A percentile compares a stretch with the other conserved stretches of the same genome.
Conservation (phyloP, 768 basidiomycete genomes). For the Leccinum ochraceum region DNA sequence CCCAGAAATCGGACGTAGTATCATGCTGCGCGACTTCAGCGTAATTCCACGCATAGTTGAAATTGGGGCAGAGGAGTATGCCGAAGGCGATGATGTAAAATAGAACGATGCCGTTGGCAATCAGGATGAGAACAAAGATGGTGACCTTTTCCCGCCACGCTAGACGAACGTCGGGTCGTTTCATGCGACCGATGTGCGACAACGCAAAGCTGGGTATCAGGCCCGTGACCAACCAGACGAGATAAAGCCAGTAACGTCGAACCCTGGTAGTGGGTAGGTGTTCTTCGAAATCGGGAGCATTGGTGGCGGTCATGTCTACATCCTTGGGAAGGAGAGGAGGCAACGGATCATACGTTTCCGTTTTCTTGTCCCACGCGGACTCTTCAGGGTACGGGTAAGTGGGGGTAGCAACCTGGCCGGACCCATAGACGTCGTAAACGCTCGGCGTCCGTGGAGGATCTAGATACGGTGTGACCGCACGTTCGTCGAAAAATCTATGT, state of each 20-base stretch:
- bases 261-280: conserved; percentile 52
- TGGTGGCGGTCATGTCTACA: conserved; percentile 40
- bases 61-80: conserved; percentile 58
- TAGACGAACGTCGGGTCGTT: conserved; percentile 64
- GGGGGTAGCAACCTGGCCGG: conserved; percentile 25
- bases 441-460: conserved; percentile 34
- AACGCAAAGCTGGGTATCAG: conserved; percentile 57
- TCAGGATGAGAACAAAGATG: conserved; percentile 58
- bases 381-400: conserved; percentile 37
- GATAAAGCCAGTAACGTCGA: conserved; percentile 58
- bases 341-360: conserved; percentile 27
- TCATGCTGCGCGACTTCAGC: conserved; percentile 53
- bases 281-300: conserved; percentile 54
- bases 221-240: conserved; percentile 55
- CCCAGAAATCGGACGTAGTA: conserved; percentile 56
- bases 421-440: conserved; percentile 25
- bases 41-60: conserved; percentile 57
- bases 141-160: conserved; percentile 73
- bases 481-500: conserved; percentile 35
- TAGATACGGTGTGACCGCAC: conserved; percentile 30
- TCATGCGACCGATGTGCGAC: conserved; percentile 57
- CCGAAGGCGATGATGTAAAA: conserved; percentile 73
- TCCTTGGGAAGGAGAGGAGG: conserved; percentile 39
- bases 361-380: conserved; percentile 46
- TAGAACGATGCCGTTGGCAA: conserved; percentile 53